Percentiles rank a stretch among this genome's conserved stretches.
These are phyloP conservation scores for Microdochium bolleyi DNA, from an alignment of 2,329 filamentous ascomycete species.

Conservation along the genomic window DNA sequence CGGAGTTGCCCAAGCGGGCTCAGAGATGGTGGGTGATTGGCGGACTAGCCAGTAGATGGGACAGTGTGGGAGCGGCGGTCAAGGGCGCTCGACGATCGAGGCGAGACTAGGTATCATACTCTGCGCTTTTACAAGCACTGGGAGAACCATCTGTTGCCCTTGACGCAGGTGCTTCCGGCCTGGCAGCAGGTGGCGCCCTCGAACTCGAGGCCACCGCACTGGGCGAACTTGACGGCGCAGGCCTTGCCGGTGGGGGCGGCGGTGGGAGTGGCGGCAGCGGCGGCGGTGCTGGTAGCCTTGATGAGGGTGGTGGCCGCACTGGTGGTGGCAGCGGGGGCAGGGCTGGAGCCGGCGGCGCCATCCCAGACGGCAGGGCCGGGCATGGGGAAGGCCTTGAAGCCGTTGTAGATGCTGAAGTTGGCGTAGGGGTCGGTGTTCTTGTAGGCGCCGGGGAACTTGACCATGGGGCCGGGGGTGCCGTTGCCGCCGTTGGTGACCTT, in stretches of 20 bases:
- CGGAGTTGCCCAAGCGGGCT: no score
- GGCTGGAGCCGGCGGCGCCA: background rate
- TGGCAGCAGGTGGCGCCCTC: background rate
- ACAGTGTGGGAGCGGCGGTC: no score
- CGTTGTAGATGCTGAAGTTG: slow-evolving; percentile 1
- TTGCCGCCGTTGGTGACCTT: slow-evolving; percentile 34
- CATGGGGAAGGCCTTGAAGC: background rate
- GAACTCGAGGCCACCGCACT: background rate
- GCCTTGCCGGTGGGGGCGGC: background rate
- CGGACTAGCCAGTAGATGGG: no score
- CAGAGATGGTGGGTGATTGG: no score
- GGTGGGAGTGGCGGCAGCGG: background rate
- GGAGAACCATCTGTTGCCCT: background rate
- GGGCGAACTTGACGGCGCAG: background rate
- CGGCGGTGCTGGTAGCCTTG: background rate
- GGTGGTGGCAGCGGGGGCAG: background rate
- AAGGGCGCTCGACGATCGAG: no score
- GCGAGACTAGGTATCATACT: no score
- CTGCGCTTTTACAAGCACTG: background rate
- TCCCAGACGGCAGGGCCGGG: background rate
- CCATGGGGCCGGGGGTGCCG: slow-evolving; percentile 11
- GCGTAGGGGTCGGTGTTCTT: slow-evolving; percentile 29
- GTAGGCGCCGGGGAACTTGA: slow-evolving; percentile 47
- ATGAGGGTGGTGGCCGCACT: background rate
- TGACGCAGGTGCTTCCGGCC: background rate